A percentile compares a stretch with the other conserved stretches of the same genome.
These are phyloP conservation scores for Fusarium hostae DNA, from an alignment of 2,329 filamentous ascomycete species.

Conservation along the genomic window DNA sequence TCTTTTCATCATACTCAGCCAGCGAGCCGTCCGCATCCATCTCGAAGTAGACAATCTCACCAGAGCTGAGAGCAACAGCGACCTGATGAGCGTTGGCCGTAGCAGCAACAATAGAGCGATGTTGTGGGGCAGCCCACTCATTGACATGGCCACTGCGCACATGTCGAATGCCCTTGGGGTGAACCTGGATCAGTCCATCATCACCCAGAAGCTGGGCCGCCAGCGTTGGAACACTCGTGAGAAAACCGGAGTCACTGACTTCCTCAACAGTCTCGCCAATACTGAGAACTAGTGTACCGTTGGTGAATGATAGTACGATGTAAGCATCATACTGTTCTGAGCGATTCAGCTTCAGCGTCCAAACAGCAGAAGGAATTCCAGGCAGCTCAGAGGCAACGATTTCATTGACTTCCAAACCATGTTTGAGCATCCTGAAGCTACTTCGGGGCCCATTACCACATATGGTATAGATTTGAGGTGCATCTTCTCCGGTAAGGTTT, in stretches of 20 bases:
- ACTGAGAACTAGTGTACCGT: conserved; percentile 89
- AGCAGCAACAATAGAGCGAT: conserved; percentile 94
- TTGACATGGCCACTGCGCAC: conserved; percentile 83
- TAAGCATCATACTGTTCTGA: conserved; percentile 91
- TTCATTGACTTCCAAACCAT: conserved; percentile 92
- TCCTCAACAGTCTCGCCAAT: conserved; percentile 98
- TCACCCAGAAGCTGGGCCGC: conserved; percentile 95
- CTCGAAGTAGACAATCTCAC: conserved; percentile 98
- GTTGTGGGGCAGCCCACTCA: conserved; percentile 93
- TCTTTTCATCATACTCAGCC: conserved; percentile 94
- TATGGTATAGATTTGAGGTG: conserved; percentile 94
- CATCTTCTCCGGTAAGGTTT: conserved; percentile 91
- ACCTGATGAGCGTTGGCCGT: conserved; percentile 94
- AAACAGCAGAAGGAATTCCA: conserved; percentile 89
- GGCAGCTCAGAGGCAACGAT: conserved; percentile 95
- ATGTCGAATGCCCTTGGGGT: conserved; percentile 95
- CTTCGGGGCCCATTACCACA: conserved; percentile 90
- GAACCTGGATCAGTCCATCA: conserved; percentile 91
- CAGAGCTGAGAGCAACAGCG: conserved; percentile 91
- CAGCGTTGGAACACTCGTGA: conserved; percentile 87
- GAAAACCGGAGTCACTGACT: conserved; percentile 91
- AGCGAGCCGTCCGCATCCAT: conserved; percentile 92
- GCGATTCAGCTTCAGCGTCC: conserved; percentile 89
- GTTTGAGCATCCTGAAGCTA: conserved; percentile 89
- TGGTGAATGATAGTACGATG: conserved; percentile 92